These are phyloP conservation scores for thale cress (Arabidopsis thaliana) DNA, from an alignment of 345 rosid genomes.

Conservation along the genomic window TAIR10.1 NC_003076.8:17437001-17437500, in stretches of 20 bases:
- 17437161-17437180: too few species aligned
- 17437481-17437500: too few species aligned
- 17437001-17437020: conserved; percentile 19
- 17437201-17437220: neutral
- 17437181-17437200: too few species aligned
- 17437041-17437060: conserved; percentile 44
- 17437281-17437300: conserved; percentile 20
- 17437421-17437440: too few species aligned
- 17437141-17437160: neutral
- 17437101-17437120: neutral
- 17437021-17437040: conserved; percentile 36
- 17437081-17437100: neutral
- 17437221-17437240: neutral
- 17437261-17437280: conserved; percentile 26
- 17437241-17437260: neutral
- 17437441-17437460: too few species aligned
- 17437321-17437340: conserved; percentile 25
- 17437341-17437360: neutral
- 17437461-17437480: too few species aligned
- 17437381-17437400: neutral
- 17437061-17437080: neutral
- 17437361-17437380: neutral
- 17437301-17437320: conserved; percentile 14
- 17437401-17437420: too few species aligned
- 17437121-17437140: neutral